Evolutionary conservation across 768 basidiomycete species (phyloP).

Genomic region (Boletus coccyginus): DNA sequence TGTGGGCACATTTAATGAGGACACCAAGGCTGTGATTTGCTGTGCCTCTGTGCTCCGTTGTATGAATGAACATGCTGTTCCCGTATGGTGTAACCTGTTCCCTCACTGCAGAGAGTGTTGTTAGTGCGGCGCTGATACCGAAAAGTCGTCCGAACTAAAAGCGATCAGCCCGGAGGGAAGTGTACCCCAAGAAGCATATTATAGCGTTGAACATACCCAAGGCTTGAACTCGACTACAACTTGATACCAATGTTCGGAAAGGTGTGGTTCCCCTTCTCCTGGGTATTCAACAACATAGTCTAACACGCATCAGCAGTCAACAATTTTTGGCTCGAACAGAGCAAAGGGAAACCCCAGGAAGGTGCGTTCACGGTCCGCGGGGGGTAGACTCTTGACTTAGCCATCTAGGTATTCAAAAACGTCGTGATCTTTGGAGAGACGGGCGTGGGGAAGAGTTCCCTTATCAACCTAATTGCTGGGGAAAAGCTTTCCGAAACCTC

Average conservation of each 20-base stretch:
- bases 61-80: not conserved
- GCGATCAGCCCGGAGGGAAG: not conserved
- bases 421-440: slow-evolving; percentile 22
- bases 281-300: not conserved
- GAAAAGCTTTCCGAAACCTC: slow-evolving; percentile 12
- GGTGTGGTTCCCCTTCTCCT: not conserved
- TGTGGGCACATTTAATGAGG: not conserved
- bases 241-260: slow-evolving; percentile 1
- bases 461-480: slow-evolving; percentile 21
- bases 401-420: slow-evolving; percentile 11
- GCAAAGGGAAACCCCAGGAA: not conserved
- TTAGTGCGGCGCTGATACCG: slow-evolving; percentile 10
- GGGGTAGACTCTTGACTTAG: not conserved
- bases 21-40: not conserved
- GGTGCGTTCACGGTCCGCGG: slow-evolving; percentile 2
- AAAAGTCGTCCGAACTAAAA: slow-evolving; percentile 6
- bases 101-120: not conserved
- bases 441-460: slow-evolving; percentile 24
- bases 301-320: slow-evolving; percentile 7
- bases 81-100: not conserved
- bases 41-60: not conserved
- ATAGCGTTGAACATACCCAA: not conserved
- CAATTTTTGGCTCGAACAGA: not conserved
- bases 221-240: not conserved
- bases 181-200: not conserved